Evolutionary conservation across 192 early-diverging fungal genomes (phyloP), one percentile per base, ranked within the genome.

Genomic region (Coemansia sp.): DNA sequence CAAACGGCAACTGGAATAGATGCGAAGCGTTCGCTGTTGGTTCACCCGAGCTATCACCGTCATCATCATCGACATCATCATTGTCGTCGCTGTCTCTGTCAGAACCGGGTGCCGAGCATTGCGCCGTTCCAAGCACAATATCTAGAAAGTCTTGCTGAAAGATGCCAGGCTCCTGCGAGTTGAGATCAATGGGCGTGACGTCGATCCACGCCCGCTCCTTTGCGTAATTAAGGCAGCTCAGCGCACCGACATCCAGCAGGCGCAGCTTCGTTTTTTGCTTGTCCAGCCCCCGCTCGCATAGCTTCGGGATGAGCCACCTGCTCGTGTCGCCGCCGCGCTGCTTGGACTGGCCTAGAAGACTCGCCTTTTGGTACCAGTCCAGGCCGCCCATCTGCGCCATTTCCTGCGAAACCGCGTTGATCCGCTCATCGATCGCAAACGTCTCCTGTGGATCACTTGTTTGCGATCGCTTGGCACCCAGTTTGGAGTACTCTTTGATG

Each of bases 291-390:
- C 70, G 50, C n/a, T 65, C 67, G 11, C 69, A 65, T 11, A 95
- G 55, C 31, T 84, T 65, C 3, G 82, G 78, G 4, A 93, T 81
- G 14, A 96, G 65, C 91, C 91, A 96, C 57, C 87, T 85, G 47
- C 88, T 87, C 0, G 91, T 89, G 45, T 91, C 92, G 7, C 87
- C 84, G 28, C 94, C 94, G 27, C 90, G 85, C 43, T 82, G 64
- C 67, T 92, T 91, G 63, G 88, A 88, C 46, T 92, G 91, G 14
- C 92, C 94, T 45, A 88, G 59, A 0, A 92, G 80, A 1, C 86
- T 88, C 0, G 94, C 94, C 47, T 86, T 82, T 46, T 96, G 94
- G 60, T 96, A 96, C 69, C 86, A 88, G 56, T 96, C 86, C 28
- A 96, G 62, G 0, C 94, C 94, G 22, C 94, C 94, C 58, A 96